Conservation (phyloP, 2,329 filamentous ascomycete genomes). For the Passalora sequoiae region DNA sequence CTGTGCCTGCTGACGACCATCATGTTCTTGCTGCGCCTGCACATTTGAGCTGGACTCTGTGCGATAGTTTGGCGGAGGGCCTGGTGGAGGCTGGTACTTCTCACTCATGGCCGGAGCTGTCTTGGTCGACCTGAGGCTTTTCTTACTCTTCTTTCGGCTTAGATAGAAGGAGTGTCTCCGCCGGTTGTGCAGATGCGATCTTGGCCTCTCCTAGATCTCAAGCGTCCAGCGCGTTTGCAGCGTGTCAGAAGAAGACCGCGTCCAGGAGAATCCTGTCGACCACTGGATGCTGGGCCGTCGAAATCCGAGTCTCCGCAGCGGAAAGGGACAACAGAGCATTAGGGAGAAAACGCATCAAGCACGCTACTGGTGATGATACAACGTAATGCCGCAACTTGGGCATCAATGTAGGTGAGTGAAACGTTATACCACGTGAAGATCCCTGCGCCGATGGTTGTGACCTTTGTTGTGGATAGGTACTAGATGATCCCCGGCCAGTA, state of each 20-base stretch:
- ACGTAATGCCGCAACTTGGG: background rate
- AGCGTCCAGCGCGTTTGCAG: too few species aligned
- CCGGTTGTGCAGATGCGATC: background rate
- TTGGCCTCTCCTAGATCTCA: background rate
- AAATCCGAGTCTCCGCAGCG: too few species aligned
- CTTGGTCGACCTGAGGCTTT: constrained; percentile 9
- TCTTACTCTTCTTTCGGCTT: constrained; percentile 2
- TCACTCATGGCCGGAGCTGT: constrained; percentile 17
- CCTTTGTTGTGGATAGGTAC: too few species aligned
- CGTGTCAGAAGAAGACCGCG: too few species aligned
- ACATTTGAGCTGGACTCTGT: constrained; percentile 16
- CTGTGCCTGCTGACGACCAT: constrained; percentile 5
- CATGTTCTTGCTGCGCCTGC: constrained; percentile 9
- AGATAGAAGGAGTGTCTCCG: background rate
- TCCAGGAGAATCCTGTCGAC: too few species aligned
- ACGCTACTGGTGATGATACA: background rate
- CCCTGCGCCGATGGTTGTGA: too few species aligned
- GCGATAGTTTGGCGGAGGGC: constrained; percentile 18
- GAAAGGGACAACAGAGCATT: too few species aligned
- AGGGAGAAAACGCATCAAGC: background rate
- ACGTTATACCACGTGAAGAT: too few species aligned
- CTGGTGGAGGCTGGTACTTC: constrained; percentile 18
- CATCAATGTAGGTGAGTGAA: background rate
- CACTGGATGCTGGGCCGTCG: too few species aligned
- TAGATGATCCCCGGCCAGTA: background rate